phyloP scores from a whole-genome alignment of 2,329 filamentous ascomycete species.

The Alternaria sp. region DNA sequence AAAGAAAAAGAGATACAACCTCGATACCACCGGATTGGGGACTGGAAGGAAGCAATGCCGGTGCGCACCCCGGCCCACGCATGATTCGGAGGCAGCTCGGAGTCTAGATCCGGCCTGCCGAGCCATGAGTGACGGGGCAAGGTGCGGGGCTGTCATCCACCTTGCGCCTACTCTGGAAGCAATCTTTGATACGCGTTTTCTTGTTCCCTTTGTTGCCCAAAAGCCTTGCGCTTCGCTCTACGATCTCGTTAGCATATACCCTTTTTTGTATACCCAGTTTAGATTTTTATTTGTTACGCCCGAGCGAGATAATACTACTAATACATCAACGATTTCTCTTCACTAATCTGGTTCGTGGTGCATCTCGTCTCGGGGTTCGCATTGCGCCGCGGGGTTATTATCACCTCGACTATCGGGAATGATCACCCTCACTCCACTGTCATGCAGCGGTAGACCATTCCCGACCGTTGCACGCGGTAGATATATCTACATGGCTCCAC shows the following conservation, averaged over 20 bases:
- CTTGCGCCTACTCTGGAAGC: neutral
- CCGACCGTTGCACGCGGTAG: slow-evolving; percentile 4
- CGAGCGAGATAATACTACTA: slow-evolving; percentile 1
- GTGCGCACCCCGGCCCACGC: neutral
- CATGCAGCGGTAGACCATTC: slow-evolving; percentile 15
- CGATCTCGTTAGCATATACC: slow-evolving; percentile 3
- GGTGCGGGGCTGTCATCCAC: slow-evolving; percentile 14
- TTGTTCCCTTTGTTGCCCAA: slow-evolving; percentile 11
- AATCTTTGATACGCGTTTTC: slow-evolving; percentile 12
- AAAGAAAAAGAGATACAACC: neutral
- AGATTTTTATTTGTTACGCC: neutral
- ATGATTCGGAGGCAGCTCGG: slow-evolving; percentile 12
- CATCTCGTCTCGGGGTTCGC: neutral
- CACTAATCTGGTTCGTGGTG: neutral
- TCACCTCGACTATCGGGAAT: slow-evolving; percentile 11
- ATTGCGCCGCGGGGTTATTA: slow-evolving; percentile 4
- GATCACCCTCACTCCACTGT: slow-evolving; percentile 13
- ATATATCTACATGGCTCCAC: slow-evolving; percentile 4
- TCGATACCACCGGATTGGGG: neutral
- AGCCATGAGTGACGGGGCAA: neutral
- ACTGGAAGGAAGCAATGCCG: neutral
- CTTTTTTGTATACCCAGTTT: slow-evolving; percentile 9
- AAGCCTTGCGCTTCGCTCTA: neutral
- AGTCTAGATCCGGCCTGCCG: slow-evolving; percentile 1
- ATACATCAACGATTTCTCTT: neutral